A percentile compares a stretch with the other conserved stretches of the same genome.
These are phyloP conservation scores for Datura wrightii DNA, from an alignment of 257 asterid genomes.

Conservation along the genomic window DNA sequence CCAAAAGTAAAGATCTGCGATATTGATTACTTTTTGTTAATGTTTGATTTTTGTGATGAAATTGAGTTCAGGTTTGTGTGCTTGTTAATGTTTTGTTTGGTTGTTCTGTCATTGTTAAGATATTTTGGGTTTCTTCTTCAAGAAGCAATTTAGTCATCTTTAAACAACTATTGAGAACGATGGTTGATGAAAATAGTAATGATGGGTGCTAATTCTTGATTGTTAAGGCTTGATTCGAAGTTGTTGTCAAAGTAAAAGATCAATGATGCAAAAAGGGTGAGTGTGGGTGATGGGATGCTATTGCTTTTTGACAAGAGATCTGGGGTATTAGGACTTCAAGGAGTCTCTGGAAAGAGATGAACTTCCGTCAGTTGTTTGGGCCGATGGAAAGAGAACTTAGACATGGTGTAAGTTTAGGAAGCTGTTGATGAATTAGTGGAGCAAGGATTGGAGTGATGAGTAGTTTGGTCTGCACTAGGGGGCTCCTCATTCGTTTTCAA, in stretches of 20 bases:
- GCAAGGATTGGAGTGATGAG: not conserved
- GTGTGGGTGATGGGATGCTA: not conserved
- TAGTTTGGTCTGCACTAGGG: not conserved
- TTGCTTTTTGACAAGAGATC: not conserved
- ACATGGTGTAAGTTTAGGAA: not conserved
- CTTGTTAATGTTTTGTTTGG: not conserved
- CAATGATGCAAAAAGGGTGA: not conserved
- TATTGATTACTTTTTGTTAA: no score
- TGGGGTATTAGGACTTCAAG: not conserved
- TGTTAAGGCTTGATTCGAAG: not conserved
- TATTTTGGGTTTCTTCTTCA: not conserved
- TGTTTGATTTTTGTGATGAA: not conserved
- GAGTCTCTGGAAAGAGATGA: not conserved
- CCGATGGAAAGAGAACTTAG: not conserved
- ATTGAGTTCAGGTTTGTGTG: not conserved
- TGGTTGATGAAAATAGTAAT: not conserved
- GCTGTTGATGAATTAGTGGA: not conserved
- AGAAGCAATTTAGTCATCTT: not conserved
- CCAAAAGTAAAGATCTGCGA: not conserved
- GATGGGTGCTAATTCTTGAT: constrained; percentile 16
- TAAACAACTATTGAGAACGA: not conserved
- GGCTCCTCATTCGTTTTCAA: not conserved
- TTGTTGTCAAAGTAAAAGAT: not conserved
- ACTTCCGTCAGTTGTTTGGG: not conserved
- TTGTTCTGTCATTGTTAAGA: not conserved